Evolutionary conservation across 1,284 basidiomycete genomes (phyloP), one percentile per base, ranked within the genome.

Genomic region (Puccinia polysora): DNA sequence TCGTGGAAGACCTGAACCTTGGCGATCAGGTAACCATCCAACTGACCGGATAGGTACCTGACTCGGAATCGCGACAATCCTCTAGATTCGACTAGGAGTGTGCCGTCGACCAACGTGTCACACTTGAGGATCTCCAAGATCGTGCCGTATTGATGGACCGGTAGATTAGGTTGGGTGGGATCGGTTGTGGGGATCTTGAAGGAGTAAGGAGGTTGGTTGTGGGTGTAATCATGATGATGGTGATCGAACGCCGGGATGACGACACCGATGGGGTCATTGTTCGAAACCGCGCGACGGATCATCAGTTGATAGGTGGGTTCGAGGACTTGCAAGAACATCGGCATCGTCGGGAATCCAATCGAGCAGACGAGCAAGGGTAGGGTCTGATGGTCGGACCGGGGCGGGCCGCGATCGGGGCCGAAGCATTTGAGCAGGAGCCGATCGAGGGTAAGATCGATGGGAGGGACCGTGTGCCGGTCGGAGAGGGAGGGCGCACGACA

Each of bases 341-440:
- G 91, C 83, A 93, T 87, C 65, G 87, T 87, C 0, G 93, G 93
- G 81, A 95, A 97, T 53, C 88, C 87, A 59, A 96, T 86, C 64
- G 90, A 89, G 78, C 88, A 91, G 74, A 94, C 86, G 76, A 97
- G 93, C 75, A 97, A 88, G 56, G 94, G 91, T 14, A 90, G 93
- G 78, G 91, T 87, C 65, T 88, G 83, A 5, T 86, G 81, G 30
- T 32, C 15, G n/a, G 28, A 38, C 18, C 81, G 82, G 5, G 87
- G 85, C 77, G 88, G 89, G 0, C 84, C 84, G 77, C 18, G 77
- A 73, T 1, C 63, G 69, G 50, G 74, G 74, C 60, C 76, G 74
- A 25, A 75, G 75, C 40, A 74, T 76, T 73, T 74, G 47, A 75
- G 71, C 4, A 75, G 74, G 0, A 71, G 65, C 0, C 60, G 59